Evolutionary conservation across 106 monocot genomes (phyloP).

Genomic region (Platanthera guangdongensis): DNA sequence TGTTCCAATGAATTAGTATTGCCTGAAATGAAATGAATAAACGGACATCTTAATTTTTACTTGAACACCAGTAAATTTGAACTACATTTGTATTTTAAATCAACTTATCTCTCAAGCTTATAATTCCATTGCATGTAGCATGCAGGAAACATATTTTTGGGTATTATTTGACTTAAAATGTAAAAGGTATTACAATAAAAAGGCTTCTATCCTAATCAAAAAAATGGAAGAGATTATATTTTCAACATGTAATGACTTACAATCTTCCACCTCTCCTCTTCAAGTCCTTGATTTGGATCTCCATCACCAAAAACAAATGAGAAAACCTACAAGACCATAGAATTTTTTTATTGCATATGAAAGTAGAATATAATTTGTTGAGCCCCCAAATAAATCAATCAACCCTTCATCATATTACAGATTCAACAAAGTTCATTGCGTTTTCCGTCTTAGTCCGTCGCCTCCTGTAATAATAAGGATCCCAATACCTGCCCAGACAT

Average conservation of each 20-base stretch:
- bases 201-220: not conserved
- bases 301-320: constrained; percentile 99
- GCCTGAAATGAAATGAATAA: not conserved
- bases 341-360: constrained; percentile 4
- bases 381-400: constrained; percentile 24
- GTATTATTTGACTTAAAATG: not conserved
- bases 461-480: constrained; percentile 82
- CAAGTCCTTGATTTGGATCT: constrained; percentile 95
- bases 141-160: not conserved
- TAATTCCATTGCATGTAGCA: not conserved
- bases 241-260: constrained; percentile 17
- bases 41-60: not conserved
- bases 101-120: not conserved
- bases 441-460: constrained; percentile 33
- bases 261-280: constrained; percentile 97
- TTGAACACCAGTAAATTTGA: not conserved
- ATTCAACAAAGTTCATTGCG: constrained; percentile 98
- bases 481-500: constrained; percentile 72
- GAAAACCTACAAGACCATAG: constrained; percentile 60
- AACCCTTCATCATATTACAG: constrained; percentile 83
- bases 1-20: not conserved
- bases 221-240: not conserved
- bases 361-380: not conserved
- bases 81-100: not conserved
- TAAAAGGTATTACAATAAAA: not conserved